Evolutionary conservation across 305 asterid species (phyloP), one percentile per base, ranked within the genome.

Genomic region (Fraxinus baroniana): DNA sequence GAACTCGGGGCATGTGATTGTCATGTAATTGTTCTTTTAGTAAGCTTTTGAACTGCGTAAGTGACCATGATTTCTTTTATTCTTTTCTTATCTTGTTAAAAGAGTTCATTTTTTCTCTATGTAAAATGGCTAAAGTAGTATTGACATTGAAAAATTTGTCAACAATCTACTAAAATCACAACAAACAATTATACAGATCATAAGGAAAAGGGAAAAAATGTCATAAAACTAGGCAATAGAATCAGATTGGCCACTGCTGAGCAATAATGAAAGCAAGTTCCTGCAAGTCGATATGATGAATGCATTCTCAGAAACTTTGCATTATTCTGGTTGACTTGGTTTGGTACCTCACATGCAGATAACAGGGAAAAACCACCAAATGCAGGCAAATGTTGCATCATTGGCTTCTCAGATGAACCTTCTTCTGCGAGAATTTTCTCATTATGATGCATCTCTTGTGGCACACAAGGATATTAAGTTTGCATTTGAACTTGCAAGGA

Each of bases 281-380:
- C 33, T 84, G 80, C 75, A 7, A 71, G 76, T 57, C 64, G 71
- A 28, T 78, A 73, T 76, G 30, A 39, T 52, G 82, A 49, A 39
- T 74, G 2, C 68, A 28, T 33, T 66, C 44, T 57, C 15, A 26
- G 68, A 64, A 74, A 60, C 55, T 76, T 22, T 18, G 71, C 35
- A 37, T 78, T 78, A 57, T 64, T 78, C 82, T 41, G 75, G 32
- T 57, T 77, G 8, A 37, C 15, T 22, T 33, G 24, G 55, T 83
- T n/a, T n/a, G n/a, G n/a, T n/a, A 35, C 41, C 68, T 37, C n/a
- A 36, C 74, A 66, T 87, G 92, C 91, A 92, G 97, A 46, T 89
- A 70, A 83, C 89, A 24, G 88, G 89, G 2, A 77, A 81, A 81
- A 70, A 30, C 77, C 66, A 32, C 0, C 81, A 76, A 49, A 72